Base-by-base conservation (phyloP, 768 basidiomycete genomes). In the Hypsizygus marmoreus region DNA sequence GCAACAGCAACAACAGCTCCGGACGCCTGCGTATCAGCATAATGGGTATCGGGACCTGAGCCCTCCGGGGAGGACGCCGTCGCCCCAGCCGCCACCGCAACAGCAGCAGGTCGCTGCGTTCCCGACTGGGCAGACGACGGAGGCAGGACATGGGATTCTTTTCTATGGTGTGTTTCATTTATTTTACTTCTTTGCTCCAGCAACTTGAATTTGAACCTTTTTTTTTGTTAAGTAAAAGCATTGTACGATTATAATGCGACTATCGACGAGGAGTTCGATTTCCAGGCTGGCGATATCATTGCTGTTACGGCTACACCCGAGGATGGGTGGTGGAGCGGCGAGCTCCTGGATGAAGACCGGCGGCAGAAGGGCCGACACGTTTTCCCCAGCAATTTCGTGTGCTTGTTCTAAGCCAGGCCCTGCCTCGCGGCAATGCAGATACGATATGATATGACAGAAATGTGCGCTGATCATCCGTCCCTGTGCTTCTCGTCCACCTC, bases 281-380 rank as follows among this genome's bases (percentile, higher is more conserved):
- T 98, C 82, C 91, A 94, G 61, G 74, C 84, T 16, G 91, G 89
- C 2, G 95, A 98, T 66, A 90, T 97, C 53, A 97, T 98, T 53
- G 95, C 94, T 6, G 95, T 98, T 8, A 95, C 91, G 0, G 78
- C 84, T 16, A 95, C 93, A 5, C 93, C 93, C 4, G 93, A 94
- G 57, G 95, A 97, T 58, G 95, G 95, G 1, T 97, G 95, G 95
- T 98, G 95, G 95, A 88, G 84, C 45, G 95, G 95, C 17, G 86
- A 88, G 56, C 65, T 92, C 47, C 68, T 91, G n/a, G 87, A 90
- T 50, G 88, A 91, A 55, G 72, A 74, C 23, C 69, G 91, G 54
- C 73, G 89, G 52, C 77, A 84, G 52, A 72, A 74, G 12, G 89
- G 89, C 24, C 73, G 84, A 45, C 81, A 88, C 59, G 80, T 90